phyloP scores from a whole-genome alignment of 805 yeast genomes.

The Saturnispora galanensis region DNA sequence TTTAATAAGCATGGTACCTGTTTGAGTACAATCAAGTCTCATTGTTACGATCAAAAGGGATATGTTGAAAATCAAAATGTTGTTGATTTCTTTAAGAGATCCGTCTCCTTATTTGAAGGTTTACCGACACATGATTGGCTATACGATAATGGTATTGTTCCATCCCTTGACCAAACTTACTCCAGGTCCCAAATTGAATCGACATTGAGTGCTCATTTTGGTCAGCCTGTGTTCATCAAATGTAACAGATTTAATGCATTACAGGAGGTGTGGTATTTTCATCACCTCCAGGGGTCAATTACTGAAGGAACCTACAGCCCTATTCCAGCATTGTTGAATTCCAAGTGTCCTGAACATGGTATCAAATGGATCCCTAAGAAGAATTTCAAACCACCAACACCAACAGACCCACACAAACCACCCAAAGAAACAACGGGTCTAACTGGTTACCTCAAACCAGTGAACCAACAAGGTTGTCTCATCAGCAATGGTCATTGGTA shows the following conservation, averaged over 20 bases:
- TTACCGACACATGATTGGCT: constrained; percentile 64
- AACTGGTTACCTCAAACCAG: constrained; percentile 40
- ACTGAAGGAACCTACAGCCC: constrained; percentile 54
- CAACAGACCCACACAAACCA: constrained; percentile 20
- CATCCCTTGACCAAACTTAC: constrained; percentile 49
- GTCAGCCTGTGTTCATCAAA: constrained; percentile 47
- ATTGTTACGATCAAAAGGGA: constrained; percentile 43
- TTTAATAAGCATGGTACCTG: constrained; percentile 94
- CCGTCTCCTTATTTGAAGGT: constrained; percentile 45
- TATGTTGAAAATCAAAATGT: constrained; percentile 35
- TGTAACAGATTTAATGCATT: constrained; percentile 47
- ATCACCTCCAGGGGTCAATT: constrained; percentile 64
- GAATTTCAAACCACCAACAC: constrained; percentile 21
- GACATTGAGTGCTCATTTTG: constrained; percentile 43
- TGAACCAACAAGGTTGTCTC: constrained; percentile 59
- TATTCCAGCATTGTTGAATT: constrained; percentile 44
- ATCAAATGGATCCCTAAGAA: constrained; percentile 65
- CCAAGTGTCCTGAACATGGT: constrained; percentile 61
- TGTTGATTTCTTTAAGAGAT: constrained; percentile 58
- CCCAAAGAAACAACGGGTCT: constrained; percentile 26
- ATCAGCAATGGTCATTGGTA: constrained; percentile 86
- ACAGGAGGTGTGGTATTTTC: constrained; percentile 73
- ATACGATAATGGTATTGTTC: constrained; percentile 58
- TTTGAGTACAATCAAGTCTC: constrained; percentile 65
- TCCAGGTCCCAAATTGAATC: constrained; percentile 43